A percentile compares a stretch with the other conserved stretches of the same genome.
phyloP scores from a whole-genome alignment of 2,329 filamentous ascomycete species.

The Elsinoe fawcettii region DNA sequence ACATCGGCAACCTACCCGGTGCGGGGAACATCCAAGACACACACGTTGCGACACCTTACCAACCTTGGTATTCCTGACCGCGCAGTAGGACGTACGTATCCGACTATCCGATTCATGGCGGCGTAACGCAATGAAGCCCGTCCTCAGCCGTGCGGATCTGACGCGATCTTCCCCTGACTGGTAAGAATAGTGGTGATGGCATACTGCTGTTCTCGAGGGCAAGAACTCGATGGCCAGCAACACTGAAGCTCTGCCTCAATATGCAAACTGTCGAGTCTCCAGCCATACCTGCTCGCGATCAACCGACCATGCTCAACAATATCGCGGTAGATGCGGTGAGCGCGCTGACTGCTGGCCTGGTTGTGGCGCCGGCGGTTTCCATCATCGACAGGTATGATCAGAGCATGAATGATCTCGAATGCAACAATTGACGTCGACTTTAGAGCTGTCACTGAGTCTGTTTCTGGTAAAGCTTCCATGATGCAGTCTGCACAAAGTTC shows the following conservation, averaged over 20 bases:
- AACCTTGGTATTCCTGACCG: too few species aligned
- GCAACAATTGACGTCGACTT: background rate
- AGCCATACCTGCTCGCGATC: background rate
- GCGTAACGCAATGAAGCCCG: too few species aligned
- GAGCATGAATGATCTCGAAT: too few species aligned
- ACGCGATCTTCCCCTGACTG: too few species aligned
- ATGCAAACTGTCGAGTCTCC: background rate
- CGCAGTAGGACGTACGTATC: too few species aligned
- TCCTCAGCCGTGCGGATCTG: too few species aligned
- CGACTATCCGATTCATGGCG: too few species aligned
- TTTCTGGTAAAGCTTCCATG: conserved; percentile 18
- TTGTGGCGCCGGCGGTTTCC: conserved; percentile 22
- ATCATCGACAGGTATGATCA: conserved; percentile 21
- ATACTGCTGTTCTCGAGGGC: too few species aligned
- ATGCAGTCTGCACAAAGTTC: conserved; percentile 16
- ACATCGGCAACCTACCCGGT: background rate
- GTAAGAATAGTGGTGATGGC: too few species aligned
- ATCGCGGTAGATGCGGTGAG: conserved; percentile 18
- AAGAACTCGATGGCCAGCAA: too few species aligned
- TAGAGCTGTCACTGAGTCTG: conserved; percentile 22
- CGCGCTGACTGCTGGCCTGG: conserved; percentile 20
- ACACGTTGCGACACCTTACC: background rate
- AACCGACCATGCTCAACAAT: background rate
- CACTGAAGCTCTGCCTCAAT: too few species aligned
- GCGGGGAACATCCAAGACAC: background rate